Conservation (phyloP, 345 rosid genomes). For the Pugionium dolabratum region DNA sequence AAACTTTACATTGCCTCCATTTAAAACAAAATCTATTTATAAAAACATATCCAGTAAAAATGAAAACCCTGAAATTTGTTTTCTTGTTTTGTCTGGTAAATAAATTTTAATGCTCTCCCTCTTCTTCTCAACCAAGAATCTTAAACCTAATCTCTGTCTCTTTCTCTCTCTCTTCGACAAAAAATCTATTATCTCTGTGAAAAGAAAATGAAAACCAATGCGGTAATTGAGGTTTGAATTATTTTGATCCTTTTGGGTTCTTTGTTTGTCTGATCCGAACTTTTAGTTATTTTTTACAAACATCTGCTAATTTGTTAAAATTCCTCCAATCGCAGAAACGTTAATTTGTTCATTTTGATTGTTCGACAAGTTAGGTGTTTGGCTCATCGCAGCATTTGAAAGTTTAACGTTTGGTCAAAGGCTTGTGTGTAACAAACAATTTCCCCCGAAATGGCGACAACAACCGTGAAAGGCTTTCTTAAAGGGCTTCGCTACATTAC, state of each 20-base stretch:
- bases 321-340: neutral
- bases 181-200: neutral
- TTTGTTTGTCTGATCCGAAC: neutral
- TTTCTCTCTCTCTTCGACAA: neutral
- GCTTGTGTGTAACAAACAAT: too few species aligned
- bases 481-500: slow-evolving; percentile 56
- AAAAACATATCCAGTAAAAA: slow-evolving; percentile 18
- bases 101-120: slow-evolving; percentile 9
- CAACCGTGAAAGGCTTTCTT: slow-evolving; percentile 54
- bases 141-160: slow-evolving; percentile 12
- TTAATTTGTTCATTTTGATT: neutral
- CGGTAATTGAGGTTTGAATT: slow-evolving; percentile 2
- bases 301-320: neutral
- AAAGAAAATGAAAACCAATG: slow-evolving; percentile 7
- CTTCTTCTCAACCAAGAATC: slow-evolving; percentile 22
- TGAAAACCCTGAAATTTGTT: neutral
- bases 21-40: slow-evolving; percentile 11
- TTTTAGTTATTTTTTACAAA: neutral
- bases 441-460: slow-evolving; percentile 4
- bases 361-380: slow-evolving; percentile 20
- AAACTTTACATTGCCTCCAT: neutral
- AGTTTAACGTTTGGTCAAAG: neutral
- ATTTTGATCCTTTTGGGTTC: too few species aligned
- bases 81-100: slow-evolving; percentile 5
- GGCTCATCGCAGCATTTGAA: slow-evolving; percentile 1